These are phyloP conservation scores for Margaritispora aquatica DNA, from an alignment of 495 filamentous ascomycete species.

Conservation along the genomic window DNA sequence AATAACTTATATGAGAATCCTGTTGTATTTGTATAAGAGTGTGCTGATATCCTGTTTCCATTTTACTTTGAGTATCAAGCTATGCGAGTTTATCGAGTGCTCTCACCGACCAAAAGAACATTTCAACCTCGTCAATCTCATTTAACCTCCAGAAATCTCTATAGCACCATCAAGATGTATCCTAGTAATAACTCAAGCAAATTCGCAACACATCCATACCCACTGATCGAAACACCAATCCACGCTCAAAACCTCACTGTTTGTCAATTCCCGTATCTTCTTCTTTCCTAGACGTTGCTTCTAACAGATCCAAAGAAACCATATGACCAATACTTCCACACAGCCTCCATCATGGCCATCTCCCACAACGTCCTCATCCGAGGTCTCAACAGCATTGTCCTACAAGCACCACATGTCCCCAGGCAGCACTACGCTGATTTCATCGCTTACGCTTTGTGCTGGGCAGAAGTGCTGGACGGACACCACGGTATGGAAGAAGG, in stretches of 20 bases:
- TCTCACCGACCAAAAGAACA: not conserved
- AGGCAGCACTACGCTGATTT: slow-evolving; percentile 27
- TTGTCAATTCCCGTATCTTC: too few relatives aligned
- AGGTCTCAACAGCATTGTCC: slow-evolving; percentile 39
- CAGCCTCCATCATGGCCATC: slow-evolving; percentile 35
- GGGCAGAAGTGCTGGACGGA: slow-evolving; percentile 25
- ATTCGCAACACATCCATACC: slow-evolving; percentile 24
- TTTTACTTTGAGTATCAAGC: too few relatives aligned
- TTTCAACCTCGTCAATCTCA: not conserved
- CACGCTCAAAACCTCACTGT: slow-evolving; percentile 18
- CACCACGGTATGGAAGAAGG: slow-evolving; percentile 28
- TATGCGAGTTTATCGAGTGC: not conserved
- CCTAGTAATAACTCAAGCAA: not conserved
- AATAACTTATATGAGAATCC: too few relatives aligned
- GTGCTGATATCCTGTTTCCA: too few relatives aligned
- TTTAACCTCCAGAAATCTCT: not conserved
- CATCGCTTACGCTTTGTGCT: slow-evolving; percentile 29
- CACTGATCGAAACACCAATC: slow-evolving; percentile 28
- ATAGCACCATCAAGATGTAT: not conserved
- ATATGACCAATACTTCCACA: slow-evolving; percentile 3
- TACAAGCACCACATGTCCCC: slow-evolving; percentile 34
- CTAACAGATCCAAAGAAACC: not conserved
- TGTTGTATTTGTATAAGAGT: too few relatives aligned
- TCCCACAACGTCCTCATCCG: slow-evolving; percentile 43
- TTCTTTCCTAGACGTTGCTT: too few relatives aligned